Evolutionary conservation across 2,329 filamentous ascomycete genomes (phyloP).

Genomic region (Sphaerulina populicola): DNA sequence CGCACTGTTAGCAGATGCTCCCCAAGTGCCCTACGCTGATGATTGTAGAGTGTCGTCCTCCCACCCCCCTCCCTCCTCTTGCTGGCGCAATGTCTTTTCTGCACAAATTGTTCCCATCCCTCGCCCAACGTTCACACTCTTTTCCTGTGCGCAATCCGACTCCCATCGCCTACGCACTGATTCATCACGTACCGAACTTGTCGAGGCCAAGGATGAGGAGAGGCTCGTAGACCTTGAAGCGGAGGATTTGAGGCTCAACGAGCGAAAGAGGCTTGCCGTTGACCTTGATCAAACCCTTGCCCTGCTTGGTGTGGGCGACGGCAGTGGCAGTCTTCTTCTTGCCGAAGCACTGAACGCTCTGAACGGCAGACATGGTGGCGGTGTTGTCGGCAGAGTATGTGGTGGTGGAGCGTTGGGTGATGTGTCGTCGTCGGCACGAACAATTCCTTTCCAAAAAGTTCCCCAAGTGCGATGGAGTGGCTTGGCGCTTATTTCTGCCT

Average conservation of each 20-base stretch:
- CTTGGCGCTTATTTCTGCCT: conserved; percentile 1
- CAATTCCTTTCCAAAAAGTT: conserved; percentile 3
- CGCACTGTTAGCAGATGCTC: conserved; percentile 19
- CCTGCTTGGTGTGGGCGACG: conserved; percentile 88
- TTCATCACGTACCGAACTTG: conserved; percentile 63
- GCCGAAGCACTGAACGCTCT: conserved; percentile 83
- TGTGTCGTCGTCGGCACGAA: conserved; percentile 13
- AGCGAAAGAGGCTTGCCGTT: conserved; percentile 94
- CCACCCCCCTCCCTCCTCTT: too few relatives aligned
- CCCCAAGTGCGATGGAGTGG: conserved; percentile 4
- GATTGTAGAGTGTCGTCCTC: not conserved
- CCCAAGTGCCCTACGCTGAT: conserved; percentile 5
- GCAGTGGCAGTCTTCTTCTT: conserved; percentile 64
- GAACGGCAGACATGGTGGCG: conserved; percentile 57
- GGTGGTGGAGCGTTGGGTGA: conserved; percentile 8
- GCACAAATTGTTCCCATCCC: not conserved
- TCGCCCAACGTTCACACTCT: not conserved
- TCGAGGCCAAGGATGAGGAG: conserved; percentile 93
- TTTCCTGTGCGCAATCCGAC: not conserved
- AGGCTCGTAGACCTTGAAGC: conserved; percentile 99
- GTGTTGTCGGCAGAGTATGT: conserved; percentile 10
- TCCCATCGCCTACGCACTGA: not conserved
- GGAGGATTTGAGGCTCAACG: conserved; percentile 90
- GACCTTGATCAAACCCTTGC: conserved; percentile 92
- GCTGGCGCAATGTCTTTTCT: not conserved